These are phyloP conservation scores for Leishmania lainsoni DNA, from an alignment of 208 protist genomes.

Conservation along the genomic window DNA sequence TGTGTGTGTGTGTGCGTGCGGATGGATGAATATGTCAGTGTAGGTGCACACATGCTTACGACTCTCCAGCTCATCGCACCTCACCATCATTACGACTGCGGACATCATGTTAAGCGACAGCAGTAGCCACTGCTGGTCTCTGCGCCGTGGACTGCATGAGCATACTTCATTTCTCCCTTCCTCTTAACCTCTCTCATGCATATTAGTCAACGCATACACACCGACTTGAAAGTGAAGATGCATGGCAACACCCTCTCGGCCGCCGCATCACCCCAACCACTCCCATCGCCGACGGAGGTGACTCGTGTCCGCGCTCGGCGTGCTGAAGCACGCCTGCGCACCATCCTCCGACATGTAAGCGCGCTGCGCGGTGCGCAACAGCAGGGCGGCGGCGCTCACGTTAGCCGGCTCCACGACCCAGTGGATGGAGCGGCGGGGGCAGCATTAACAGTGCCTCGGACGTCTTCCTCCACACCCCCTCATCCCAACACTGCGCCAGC, in stretches of 20 bases:
- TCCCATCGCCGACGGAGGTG: slow-evolving; percentile 10
- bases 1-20: not conserved
- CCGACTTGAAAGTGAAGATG: not conserved
- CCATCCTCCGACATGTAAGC: slow-evolving; percentile 6
- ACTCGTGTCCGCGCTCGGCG: not conserved
- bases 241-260: not conserved
- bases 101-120: not conserved
- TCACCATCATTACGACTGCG: not conserved
- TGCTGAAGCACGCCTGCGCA: slow-evolving; percentile 14
- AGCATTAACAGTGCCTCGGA: not conserved
- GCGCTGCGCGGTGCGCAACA: not conserved
- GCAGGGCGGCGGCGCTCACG: not conserved
- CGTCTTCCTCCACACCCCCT: not conserved
- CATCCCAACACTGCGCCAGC: not conserved
- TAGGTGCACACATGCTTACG: not conserved
- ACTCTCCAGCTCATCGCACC: not conserved
- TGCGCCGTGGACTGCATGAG: not conserved
- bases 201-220: not conserved
- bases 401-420: not conserved
- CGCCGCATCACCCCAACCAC: not conserved
- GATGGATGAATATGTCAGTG: not conserved
- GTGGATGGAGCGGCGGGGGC: not conserved
- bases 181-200: not conserved
- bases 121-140: not conserved
- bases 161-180: not conserved